Base-by-base conservation (phyloP, 768 basidiomycete genomes). In the Boletellus emodensis region DNA sequence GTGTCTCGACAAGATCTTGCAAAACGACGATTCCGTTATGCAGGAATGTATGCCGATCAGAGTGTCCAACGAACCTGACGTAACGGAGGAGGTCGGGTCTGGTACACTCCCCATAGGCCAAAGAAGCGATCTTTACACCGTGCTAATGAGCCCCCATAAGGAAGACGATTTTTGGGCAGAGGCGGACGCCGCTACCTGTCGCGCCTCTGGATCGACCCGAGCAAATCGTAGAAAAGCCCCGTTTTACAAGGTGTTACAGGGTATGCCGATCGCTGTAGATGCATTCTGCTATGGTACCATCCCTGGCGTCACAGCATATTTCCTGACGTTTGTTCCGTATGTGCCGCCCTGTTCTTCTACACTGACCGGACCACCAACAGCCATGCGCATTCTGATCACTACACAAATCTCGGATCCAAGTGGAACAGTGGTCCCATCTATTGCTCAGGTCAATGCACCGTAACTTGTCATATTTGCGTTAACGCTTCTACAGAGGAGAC, bases 251-350 rank as follows among this genome's bases (percentile, higher is more conserved):
- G 80, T 93, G 20, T 65, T 98, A 58, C 88, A 91, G 59, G 95
- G 96, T 1, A 96, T 98, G 94, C 93, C 94, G 9, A 88, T 99
- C 22, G 93, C 95, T 14, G 96, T 99, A 1, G 96, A 99, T 63
- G 96, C 94, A 2, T 99, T 99, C 70, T 81, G 86, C 34, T 99
- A 97, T 64, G 96, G 95, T 6, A 75, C 77, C 24, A 94, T 99
- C 43, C 94, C 94, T 6, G 84, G 82, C 10, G 81, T 98, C 22
- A 89, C 82, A 26, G 90, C 94, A 0, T 97, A 97, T 66, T 92
- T 96, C 58, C 69, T 97, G 54, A 92, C 93, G 94, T 94, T 43
- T 33, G 56, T 56, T 22, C 36, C 35, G 40, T 12, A 22, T 26
- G 18, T n/a, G 13, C 28, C 11, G 26, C n/a, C 15, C n/a, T 4